Evolutionary conservation across 1,139 yeast genomes (phyloP), one percentile per base, ranked within the genome.

Genomic region (Nakaseomyces kungkrabaensis): DNA sequence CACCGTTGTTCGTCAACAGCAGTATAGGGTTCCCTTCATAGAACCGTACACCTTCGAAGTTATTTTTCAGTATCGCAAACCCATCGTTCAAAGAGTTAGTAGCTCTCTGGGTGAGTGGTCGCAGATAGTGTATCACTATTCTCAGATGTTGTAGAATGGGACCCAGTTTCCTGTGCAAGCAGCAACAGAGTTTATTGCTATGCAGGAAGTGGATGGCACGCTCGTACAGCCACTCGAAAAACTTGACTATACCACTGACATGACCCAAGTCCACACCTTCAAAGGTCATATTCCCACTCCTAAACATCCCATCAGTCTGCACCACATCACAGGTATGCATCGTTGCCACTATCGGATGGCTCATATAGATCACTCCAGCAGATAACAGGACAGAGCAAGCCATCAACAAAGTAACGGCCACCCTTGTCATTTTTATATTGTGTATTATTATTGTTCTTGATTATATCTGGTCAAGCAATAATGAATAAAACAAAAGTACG

Each of bases 381-480:
- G 42, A 38, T 6, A 38, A 13, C 31, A 38, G 31, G 11, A 38
- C 42, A 10, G 42, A 38, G 31, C 42, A 38, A 10, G 42, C 42
- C 42, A 38, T 38, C 42, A 38, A 26, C 42, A 38, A 38, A 26
- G 42, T 38, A 38, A 38, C 31, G 5, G 42, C 42, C 42, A 38
- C 42, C 31, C 42, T 38, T 5, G 42, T 38, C 42, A 38, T 17
- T 17, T 17, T 17, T 17, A 2, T 2, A 2, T 17, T 17, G 22
- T 17, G 3, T 17, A 17, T 17, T 17, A 17, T 17, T 17, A 17
- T 17, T 17, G 22, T 17, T 17, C 22, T 17, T 17, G 22, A 17
- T 17, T 17, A 17, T 17, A 17, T 17, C 22, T 17, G 22, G 22
- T 17, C 22, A 17, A 17, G 3, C 22, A 17, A 17, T 17, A 17